Base-by-base conservation (phyloP, 805 yeast genomes). In the Naumovozyma baii region DNA sequence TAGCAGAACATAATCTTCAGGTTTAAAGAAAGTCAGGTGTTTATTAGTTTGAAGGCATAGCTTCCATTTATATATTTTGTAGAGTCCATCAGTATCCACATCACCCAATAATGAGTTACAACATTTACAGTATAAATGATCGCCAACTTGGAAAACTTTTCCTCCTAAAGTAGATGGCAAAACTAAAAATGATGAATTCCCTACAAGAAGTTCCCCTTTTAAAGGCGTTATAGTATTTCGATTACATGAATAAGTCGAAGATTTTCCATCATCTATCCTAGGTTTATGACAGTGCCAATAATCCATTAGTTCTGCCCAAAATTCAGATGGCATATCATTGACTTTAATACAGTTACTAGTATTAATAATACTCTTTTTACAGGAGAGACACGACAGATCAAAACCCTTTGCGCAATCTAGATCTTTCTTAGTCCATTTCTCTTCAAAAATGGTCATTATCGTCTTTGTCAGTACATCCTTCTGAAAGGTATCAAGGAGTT, bases 211-310 rank as follows among this genome's bases (percentile, higher is more conserved):
- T 30, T 58, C 61, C 3, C 48, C 47, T 2, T 26, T n/a, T 13
- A 26, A 32, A 5, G 66, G 66, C 7, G 39, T 39, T 17, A 61
- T 38, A 3, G 46, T 47, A 30, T 49, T 48, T 35, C 51, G 51
- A 12, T 42, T 47, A 5, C 38, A 34, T 2, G 44, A 40, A 26
- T 45, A 46, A 9, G 40, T 38, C 41, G 31, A 39, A 8, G 40
- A 39, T 42, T 25, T 42, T 37, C 32, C 55, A 48, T 42, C 42
- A n/a, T 44, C 48, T 18, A 42, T 43, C 32, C 61, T 57, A 0
- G 94, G 94, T 51, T 81, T 82, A 54, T 90, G 96, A 55, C 98
- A 90, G 57, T 90, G 96, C 98, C 98, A 90, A 48, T 82, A 83
- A 42, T 90, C 97, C 94, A 90, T 82, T 72, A 92, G 65, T 56